Evolutionary conservation across 257 asterid genomes (phyloP).

Genomic region (Rhazya stricta): DNA sequence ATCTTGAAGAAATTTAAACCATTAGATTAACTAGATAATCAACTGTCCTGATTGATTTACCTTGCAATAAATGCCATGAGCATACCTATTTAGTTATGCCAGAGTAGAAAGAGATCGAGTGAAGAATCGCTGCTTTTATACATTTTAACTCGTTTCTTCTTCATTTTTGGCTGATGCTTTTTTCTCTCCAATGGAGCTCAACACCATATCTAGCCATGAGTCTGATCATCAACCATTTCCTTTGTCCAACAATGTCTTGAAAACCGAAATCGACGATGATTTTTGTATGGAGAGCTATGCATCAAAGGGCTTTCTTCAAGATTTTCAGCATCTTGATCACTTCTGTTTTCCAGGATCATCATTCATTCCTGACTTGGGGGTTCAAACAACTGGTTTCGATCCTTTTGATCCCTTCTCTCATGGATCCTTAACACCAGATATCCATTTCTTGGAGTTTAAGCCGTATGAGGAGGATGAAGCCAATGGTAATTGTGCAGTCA

Average conservation of each 20-base stretch:
- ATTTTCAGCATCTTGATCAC: conserved; percentile 50
- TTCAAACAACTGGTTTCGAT: conserved; percentile 36
- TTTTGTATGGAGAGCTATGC: conserved; percentile 27
- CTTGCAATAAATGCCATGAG: conserved; percentile 24
- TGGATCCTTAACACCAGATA: conserved; percentile 18
- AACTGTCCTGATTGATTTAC: conserved; percentile 16
- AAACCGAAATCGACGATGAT: conserved; percentile 37
- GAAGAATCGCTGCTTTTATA: neutral
- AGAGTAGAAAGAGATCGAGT: conserved; percentile 9
- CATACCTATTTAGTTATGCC: conserved; percentile 17
- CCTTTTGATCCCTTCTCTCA: conserved; percentile 47
- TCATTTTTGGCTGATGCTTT: neutral
- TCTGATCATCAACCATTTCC: conserved; percentile 5
- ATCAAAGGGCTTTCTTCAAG: conserved; percentile 47
- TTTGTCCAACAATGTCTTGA: conserved; percentile 30
- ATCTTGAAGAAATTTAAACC: conserved; percentile 1
- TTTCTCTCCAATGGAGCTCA: conserved; percentile 24
- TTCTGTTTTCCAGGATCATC: conserved; percentile 24
- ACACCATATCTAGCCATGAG: conserved; percentile 7
- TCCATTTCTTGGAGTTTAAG: conserved; percentile 28
- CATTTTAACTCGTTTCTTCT: conserved; percentile 1
- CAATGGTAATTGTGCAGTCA: conserved; percentile 5
- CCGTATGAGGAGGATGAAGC: conserved; percentile 37
- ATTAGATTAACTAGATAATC: conserved; percentile 13
- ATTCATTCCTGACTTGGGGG: conserved; percentile 27